Evolutionary conservation across 192 early-diverging fungal species (phyloP).

Genomic region (Coemansia sp.): DNA sequence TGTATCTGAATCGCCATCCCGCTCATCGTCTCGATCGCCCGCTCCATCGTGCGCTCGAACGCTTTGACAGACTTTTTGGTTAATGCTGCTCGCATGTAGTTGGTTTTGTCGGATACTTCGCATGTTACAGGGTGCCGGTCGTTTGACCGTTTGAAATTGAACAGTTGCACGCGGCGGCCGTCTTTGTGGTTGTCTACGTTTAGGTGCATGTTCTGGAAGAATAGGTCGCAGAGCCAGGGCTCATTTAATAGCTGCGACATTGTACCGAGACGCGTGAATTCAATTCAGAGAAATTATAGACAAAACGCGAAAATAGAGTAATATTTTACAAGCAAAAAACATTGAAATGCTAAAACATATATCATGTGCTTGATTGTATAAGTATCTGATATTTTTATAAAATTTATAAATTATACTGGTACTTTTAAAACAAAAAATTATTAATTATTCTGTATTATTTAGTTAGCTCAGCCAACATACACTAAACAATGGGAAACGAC

Average conservation of each 20-base stretch:
- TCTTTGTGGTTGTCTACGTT: conserved; percentile 8
- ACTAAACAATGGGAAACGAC: conserved; percentile 52
- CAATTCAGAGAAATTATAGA: background rate
- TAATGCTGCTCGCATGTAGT: conserved; percentile 39
- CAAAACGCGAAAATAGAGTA: background rate
- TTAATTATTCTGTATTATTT: too few relatives aligned
- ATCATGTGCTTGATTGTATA: background rate
- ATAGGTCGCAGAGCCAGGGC: conserved; percentile 30
- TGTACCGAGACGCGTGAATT: background rate
- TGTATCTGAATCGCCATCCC: conserved; percentile 20
- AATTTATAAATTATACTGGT: background rate
- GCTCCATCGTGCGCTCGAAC: conserved; percentile 9
- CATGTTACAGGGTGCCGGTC: conserved; percentile 25
- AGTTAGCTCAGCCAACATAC: background rate
- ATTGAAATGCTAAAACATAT: too few relatives aligned
- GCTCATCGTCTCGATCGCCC: conserved; percentile 6
- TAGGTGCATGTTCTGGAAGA: conserved; percentile 2
- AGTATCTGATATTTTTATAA: background rate
- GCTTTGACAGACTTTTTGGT: conserved; percentile 12
- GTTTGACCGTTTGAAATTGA: conserved; percentile 8
- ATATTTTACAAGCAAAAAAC: background rate
- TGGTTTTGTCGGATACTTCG: conserved; percentile 43
- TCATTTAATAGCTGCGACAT: conserved; percentile 30
- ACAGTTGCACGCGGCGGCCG: conserved; percentile 29
- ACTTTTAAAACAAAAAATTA: too few relatives aligned